phyloP scores from a whole-genome alignment of 768 basidiomycete species.

The Pleurotus ostreatus region DNA sequence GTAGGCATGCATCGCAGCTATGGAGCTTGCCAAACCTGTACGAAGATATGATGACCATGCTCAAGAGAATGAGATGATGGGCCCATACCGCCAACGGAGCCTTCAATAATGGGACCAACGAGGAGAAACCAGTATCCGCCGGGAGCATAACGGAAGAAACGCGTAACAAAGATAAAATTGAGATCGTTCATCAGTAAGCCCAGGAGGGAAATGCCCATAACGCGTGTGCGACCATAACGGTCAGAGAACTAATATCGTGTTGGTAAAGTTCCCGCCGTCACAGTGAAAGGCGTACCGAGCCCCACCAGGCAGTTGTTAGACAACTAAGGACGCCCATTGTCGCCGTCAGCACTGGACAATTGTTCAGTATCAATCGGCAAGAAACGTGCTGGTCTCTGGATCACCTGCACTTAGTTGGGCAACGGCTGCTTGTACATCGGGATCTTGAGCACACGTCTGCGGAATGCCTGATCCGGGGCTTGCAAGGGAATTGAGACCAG shows the following conservation, averaged over 20 bases:
- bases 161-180: slow-evolving; percentile 62
- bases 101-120: slow-evolving; percentile 62
- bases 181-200: slow-evolving; percentile 63
- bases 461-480: neutral
- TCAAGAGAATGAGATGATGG: neutral
- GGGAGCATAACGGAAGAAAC: slow-evolving; percentile 56
- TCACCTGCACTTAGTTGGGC: slow-evolving; percentile 61
- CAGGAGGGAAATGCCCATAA: slow-evolving; percentile 57
- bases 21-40: slow-evolving; percentile 46
- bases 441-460: slow-evolving; percentile 57
- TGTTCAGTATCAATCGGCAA: neutral
- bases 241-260: slow-evolving; percentile 59
- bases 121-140: slow-evolving; percentile 82
- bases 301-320: slow-evolving; percentile 85
- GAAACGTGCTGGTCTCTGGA: slow-evolving; percentile 15
- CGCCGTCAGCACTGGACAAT: slow-evolving; percentile 51
- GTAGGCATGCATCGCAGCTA: slow-evolving; percentile 60
- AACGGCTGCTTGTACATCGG: slow-evolving; percentile 68
- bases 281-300: slow-evolving; percentile 47
- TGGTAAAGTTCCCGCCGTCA: slow-evolving; percentile 1
- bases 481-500: neutral
- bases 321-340: slow-evolving; percentile 71
- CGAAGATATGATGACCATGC: slow-evolving; percentile 10
- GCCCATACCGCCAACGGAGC: slow-evolving; percentile 62
- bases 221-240: slow-evolving; percentile 62